Base-by-base conservation (phyloP, 768 basidiomycete species). In the Trametes punicea region DNA sequence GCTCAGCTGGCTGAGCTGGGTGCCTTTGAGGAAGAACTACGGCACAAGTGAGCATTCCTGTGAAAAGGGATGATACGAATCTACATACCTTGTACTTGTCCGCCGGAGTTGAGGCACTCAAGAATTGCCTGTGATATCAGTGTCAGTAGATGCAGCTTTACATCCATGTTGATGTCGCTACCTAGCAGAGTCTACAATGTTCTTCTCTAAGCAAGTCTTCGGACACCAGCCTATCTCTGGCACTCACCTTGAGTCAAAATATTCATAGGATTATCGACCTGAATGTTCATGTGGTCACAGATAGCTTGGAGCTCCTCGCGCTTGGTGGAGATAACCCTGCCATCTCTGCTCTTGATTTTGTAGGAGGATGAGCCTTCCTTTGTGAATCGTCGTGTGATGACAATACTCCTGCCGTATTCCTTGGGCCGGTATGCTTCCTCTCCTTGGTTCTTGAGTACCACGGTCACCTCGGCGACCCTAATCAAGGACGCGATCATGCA, bases 211-310 rank as follows among this genome's bases (percentile, higher is more conserved):
- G 9, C 13, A 7, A 38, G 2, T 11, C 4, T 8, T 2, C 18
- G 42, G 16, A 36, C n/a, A 16, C 25, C 7, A 33, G 40, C 9
- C 9, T 23, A 36, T 9, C 15, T 4, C 30, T 3, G 23, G 42
- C 10, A 26, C 65, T 23, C 59, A 80, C 88, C 90, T 78, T 93
- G 92, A 0, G 91, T 94, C 40, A 96, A 78, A 23, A 99, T 87
- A 59, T 92, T 98, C 84, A 98, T 85, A 1, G 95, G 96, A 65
- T 95, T 95, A 68, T 97, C 93, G 56, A 97, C 91, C 67, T 96
- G 93, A 52, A 99, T 91, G 64, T 93, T 93, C 88, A 97, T 96
- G 61, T 93, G 88, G 67, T 96, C 92, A 64, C 88, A 88, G 46
- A 99, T 98, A 2, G 86, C 82, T 16, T 88, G 80, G 10, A 99